Evolutionary conservation across 441 rosid species (phyloP).

Genomic region (Populus hybrid): DNA sequence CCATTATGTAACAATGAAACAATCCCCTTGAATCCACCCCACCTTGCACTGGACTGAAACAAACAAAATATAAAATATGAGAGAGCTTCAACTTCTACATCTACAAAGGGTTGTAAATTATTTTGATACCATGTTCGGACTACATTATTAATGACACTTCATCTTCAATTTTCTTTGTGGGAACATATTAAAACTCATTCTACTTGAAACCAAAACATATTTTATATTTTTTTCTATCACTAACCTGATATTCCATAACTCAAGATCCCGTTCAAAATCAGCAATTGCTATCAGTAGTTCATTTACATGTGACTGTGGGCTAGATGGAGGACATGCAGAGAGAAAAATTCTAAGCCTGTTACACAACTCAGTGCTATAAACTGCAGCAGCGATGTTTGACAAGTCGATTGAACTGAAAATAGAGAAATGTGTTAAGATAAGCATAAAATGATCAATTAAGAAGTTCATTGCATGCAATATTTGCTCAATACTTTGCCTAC

Average conservation of each 20-base stretch:
- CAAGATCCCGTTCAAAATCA: slow-evolving; percentile 79
- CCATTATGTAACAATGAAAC: slow-evolving; percentile 77
- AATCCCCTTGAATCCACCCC: slow-evolving; percentile 75
- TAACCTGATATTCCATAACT: slow-evolving; percentile 89
- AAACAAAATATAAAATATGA: slow-evolving; percentile 17
- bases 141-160: neutral
- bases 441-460: neutral
- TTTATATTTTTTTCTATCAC: slow-evolving; percentile 20
- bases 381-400: slow-evolving; percentile 76
- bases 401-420: slow-evolving; percentile 84
- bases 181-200: neutral
- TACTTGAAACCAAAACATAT: neutral
- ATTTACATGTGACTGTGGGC: slow-evolving; percentile 78
- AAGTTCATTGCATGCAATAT: neutral
- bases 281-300: slow-evolving; percentile 81
- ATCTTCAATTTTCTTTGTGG: neutral
- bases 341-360: slow-evolving; percentile 70
- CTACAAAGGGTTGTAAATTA: neutral
- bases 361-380: slow-evolving; percentile 75
- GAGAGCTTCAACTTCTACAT: slow-evolving; percentile 8
- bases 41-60: slow-evolving; percentile 66
- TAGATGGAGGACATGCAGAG: slow-evolving; percentile 85
- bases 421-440: slow-evolving; percentile 14
- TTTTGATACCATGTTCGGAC: slow-evolving; percentile 2
- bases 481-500: neutral